Percentiles rank a stretch among this genome's conserved stretches.
Evolutionary conservation across 2,329 filamentous ascomycete genomes (phyloP).

Genomic region (Fusarium camptoceras): DNA sequence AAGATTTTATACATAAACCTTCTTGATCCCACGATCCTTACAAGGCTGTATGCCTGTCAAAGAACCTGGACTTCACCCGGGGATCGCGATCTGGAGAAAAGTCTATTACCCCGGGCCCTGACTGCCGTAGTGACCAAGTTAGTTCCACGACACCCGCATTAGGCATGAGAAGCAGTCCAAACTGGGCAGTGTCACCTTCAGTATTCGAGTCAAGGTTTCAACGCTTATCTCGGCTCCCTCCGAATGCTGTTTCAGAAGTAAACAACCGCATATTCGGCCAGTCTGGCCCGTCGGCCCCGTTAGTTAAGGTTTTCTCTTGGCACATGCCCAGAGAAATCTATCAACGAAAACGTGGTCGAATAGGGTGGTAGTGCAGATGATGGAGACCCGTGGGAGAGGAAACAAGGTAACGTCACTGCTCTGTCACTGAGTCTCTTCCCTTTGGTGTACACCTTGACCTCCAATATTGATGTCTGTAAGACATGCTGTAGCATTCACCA

Average conservation of each 20-base stretch:
- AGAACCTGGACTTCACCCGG: background rate
- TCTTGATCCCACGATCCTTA: background rate
- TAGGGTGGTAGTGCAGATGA: slow-evolving; percentile 13
- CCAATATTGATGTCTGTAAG: slow-evolving; percentile 1
- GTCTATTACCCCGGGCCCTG: background rate
- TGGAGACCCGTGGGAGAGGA: background rate
- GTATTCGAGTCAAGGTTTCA: background rate
- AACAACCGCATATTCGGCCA: background rate
- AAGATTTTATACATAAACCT: slow-evolving; percentile 17
- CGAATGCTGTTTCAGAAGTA: background rate
- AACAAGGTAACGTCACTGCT: background rate
- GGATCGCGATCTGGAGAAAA: slow-evolving; percentile 2
- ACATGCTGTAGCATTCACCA: background rate
- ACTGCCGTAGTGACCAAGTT: background rate
- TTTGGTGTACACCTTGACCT: background rate
- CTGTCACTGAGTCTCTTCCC: background rate
- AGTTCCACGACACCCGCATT: background rate
- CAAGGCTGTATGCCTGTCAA: background rate
- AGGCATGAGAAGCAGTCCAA: background rate
- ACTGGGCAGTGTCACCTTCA: background rate
- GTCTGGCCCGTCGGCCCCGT: slow-evolving; percentile 2
- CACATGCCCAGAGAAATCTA: background rate
- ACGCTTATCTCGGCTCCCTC: background rate
- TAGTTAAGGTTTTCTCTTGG: slow-evolving; percentile 6
- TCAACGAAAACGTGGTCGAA: background rate